Base-by-base conservation (phyloP, 2,329 filamentous ascomycete genomes). In the Mycosphaerella sp. region DNA sequence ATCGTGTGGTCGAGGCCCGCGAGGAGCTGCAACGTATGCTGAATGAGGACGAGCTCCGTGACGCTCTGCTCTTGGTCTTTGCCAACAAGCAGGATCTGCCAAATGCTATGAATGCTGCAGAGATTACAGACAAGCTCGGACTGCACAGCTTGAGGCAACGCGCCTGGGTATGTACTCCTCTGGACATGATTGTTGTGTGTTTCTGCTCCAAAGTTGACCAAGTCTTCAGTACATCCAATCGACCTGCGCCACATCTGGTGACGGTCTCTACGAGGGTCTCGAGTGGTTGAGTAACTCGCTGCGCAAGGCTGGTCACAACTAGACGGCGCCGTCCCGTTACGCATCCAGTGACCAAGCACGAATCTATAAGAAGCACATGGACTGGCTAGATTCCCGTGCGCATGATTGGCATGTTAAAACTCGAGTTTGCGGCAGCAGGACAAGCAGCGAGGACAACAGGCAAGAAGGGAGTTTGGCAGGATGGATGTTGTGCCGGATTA, bases 111-210 rank as follows among this genome's bases (percentile, higher is more conserved):
- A 96, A 95, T 78, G 92, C 93, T 70, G 92, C 93, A 72, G 93
- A 98, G 81, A 97, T 98, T 76, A 98, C 93, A 76, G 92, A 98
- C 80, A 96, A 97, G 85, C 89, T 98, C 76, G 93, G 93, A 73
- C 90, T 98, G 70, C 92, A 97, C 85, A 95, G 89, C 80, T 82
- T 98, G 83, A 89, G 90, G 83, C 89, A 95, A 81, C 91, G 93
- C 76, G 87, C 89, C 70, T 98, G 93, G 93, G 93, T 98, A 91
- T 74, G 90, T 65, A 17, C 34, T 17, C 26, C 34, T 5, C 11
- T 21, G 17, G 3, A 12, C 17, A 40, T 17, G 31, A 12, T n/a
- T 40, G 12, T 34, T 14, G 34, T 32, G n/a, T 17, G n/a, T 17
- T 7, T 26, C 8, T 17, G 7, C 31, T 21, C 17, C 21, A 6